These are phyloP conservation scores for Trichoderma lentiforme DNA, from an alignment of 2,329 filamentous ascomycete genomes.

Conservation along the genomic window DNA sequence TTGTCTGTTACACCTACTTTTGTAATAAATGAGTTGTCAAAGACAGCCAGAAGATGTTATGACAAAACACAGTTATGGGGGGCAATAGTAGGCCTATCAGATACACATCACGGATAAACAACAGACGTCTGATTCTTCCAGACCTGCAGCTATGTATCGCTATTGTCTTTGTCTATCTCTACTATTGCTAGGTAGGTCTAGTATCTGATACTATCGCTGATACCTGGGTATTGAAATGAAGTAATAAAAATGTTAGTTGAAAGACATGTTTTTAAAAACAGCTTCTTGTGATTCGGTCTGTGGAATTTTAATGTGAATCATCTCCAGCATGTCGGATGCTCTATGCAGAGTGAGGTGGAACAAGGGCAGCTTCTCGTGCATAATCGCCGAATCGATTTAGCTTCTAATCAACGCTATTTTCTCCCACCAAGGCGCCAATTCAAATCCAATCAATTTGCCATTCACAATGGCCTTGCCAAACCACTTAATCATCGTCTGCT, in stretches of 20 bases:
- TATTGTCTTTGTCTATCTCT: not conserved
- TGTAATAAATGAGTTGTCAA: not conserved
- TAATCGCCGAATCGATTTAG: not conserved
- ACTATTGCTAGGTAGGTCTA: not conserved
- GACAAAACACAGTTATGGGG: too few relatives aligned
- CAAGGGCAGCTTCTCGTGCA: not conserved
- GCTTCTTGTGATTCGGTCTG: not conserved
- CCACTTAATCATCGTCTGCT: slow-evolving; percentile 75
- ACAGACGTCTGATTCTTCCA: too few relatives aligned
- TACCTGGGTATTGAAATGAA: not conserved
- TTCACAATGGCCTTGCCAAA: slow-evolving; percentile 27
- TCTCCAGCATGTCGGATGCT: not conserved
- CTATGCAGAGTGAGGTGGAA: not conserved
- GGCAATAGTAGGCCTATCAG: too few relatives aligned
- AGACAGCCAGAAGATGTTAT: too few relatives aligned
- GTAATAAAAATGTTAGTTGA: not conserved
- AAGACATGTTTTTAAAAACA: not conserved
- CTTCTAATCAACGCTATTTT: not conserved
- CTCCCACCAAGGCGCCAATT: not conserved
- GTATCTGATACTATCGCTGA: not conserved
- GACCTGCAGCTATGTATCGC: not conserved
- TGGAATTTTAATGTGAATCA: not conserved
- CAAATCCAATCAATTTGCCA: not conserved
- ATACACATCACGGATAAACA: too few relatives aligned
- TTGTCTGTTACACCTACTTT: not conserved